These are phyloP conservation scores for Potentilla sterilis DNA, from an alignment of 306 rosid genomes.

Conservation along the genomic window DNA sequence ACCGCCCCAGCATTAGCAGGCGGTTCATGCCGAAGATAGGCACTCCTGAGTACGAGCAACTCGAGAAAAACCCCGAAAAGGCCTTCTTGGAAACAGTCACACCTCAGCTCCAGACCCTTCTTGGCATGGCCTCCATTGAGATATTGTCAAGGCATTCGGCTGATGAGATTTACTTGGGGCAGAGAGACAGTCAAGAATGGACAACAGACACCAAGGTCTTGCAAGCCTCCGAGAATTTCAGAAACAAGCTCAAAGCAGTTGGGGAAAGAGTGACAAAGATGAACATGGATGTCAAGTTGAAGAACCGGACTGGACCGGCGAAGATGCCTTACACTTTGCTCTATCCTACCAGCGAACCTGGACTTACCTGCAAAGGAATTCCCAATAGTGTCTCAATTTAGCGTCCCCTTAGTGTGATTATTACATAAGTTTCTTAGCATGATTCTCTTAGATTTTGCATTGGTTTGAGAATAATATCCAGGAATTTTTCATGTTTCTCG, in stretches of 20 bases:
- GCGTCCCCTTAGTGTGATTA: not conserved
- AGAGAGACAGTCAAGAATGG: constrained; percentile 60
- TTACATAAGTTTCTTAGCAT: not conserved
- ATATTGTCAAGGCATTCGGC: constrained; percentile 70
- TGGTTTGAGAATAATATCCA: not conserved
- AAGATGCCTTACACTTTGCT: constrained; percentile 62
- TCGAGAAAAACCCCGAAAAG: constrained; percentile 47
- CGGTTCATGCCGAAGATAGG: constrained; percentile 55
- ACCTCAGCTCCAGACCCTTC: constrained; percentile 42
- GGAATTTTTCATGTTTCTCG: not conserved
- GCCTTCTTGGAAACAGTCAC: constrained; percentile 61
- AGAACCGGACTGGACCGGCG: constrained; percentile 58
- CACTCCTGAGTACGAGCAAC: constrained; percentile 49
- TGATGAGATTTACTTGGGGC: constrained; percentile 75
- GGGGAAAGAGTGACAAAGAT: constrained; percentile 30
- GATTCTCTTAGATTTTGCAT: not conserved
- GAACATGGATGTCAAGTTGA: constrained; percentile 46
- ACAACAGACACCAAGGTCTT: constrained; percentile 48
- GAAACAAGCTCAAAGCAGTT: constrained; percentile 39
- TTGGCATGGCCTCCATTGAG: constrained; percentile 65
- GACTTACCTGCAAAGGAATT: constrained; percentile 67
- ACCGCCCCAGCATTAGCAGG: constrained; percentile 54
- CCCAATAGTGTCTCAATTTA: constrained; percentile 66
- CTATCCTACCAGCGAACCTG: constrained; percentile 47
- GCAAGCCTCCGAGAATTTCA: constrained; percentile 50